Conservation (phyloP, 2,329 filamentous ascomycete genomes). For the Blastomyces parvus region DNA sequence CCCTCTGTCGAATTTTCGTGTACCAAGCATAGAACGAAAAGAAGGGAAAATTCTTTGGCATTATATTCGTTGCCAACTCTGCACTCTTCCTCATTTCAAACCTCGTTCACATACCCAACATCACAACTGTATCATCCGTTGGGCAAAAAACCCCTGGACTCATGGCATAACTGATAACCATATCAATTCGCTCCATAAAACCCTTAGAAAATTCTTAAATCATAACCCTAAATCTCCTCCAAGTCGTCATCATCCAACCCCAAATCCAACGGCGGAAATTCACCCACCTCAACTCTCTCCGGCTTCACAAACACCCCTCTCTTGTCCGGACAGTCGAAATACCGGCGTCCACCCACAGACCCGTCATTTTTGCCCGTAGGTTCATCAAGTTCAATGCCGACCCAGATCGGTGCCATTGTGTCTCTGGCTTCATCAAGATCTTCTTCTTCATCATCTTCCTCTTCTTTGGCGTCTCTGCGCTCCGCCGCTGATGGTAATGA, state of each 20-base stretch:
- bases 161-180: neutral
- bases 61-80: neutral
- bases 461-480: neutral
- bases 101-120: neutral
- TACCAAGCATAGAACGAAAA: neutral
- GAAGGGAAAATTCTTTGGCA: neutral
- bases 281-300: slow-evolving; percentile 53
- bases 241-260: slow-evolving; percentile 47
- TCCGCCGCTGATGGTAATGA: slow-evolving; percentile 7
- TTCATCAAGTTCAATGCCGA: slow-evolving; percentile 54
- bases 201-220: neutral
- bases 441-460: slow-evolving; percentile 13
- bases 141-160: neutral
- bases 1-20: neutral
- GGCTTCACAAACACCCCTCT: slow-evolving; percentile 54
- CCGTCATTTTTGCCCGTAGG: slow-evolving; percentile 58
- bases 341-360: slow-evolving; percentile 40
- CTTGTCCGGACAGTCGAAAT: slow-evolving; percentile 46
- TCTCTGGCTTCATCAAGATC: slow-evolving; percentile 9
- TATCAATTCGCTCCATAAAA: neutral
- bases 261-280: slow-evolving; percentile 44
- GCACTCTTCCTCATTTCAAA: neutral
- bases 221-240: slow-evolving; percentile 43
- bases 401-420: slow-evolving; percentile 37
- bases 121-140: neutral